Evolutionary conservation across 192 early-diverging fungal genomes (phyloP).

Genomic region (Geranomyces variabilis): DNA sequence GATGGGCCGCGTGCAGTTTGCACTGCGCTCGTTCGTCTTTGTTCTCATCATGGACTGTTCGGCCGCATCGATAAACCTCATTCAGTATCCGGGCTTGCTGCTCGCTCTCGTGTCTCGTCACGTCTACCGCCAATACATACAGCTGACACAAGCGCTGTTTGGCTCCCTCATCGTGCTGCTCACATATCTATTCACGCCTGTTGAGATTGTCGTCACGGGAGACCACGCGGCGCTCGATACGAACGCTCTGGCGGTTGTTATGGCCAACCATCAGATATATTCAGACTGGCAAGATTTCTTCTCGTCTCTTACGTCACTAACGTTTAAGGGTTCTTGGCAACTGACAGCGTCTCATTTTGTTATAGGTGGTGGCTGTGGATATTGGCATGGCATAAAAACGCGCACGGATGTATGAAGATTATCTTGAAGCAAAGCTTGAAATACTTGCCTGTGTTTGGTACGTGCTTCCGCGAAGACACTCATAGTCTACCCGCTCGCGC

Average conservation of each 20-base stretch:
- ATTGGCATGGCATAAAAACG: constrained; percentile 57
- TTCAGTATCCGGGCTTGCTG: constrained; percentile 33
- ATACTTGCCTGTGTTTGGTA: constrained; percentile 86
- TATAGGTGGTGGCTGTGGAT: constrained; percentile 59
- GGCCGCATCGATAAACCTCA: constrained; percentile 27
- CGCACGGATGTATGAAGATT: constrained; percentile 87
- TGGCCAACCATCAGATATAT: constrained; percentile 56
- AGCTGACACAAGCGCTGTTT: constrained; percentile 40
- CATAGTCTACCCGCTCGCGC: no score
- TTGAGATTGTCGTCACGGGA: constrained; percentile 49
- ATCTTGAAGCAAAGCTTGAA: constrained; percentile 84
- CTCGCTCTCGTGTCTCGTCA: constrained; percentile 32
- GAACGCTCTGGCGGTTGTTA: constrained; percentile 37
- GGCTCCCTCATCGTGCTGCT: constrained; percentile 43
- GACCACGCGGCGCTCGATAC: constrained; percentile 34
- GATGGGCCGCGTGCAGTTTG: constrained; percentile 12
- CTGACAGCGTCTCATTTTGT: no score
- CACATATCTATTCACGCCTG: constrained; percentile 39
- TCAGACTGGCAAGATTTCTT: constrained; percentile 20
- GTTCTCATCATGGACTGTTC: constrained; percentile 34
- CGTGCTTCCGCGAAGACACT: constrained; percentile 23
- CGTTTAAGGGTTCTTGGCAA: no score
- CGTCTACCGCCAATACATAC: constrained; percentile 42
- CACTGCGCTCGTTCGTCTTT: constrained; percentile 35
- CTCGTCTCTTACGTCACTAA: no score